These are phyloP conservation scores for Pestalotiopsis sp. DNA, from an alignment of 2,329 filamentous ascomycete species.

Conservation along the genomic window DNA sequence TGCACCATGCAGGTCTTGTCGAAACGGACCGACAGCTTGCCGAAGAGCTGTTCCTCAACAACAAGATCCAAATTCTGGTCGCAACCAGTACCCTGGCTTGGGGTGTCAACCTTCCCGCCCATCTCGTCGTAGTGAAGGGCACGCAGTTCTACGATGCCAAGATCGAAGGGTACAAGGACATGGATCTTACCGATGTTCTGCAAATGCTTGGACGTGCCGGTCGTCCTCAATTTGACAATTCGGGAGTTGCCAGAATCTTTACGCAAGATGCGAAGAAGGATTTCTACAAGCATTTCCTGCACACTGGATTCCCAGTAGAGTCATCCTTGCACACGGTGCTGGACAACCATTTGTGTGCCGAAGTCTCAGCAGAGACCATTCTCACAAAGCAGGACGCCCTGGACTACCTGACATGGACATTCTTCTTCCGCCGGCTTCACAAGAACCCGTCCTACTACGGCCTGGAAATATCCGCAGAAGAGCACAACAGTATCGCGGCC, in stretches of 20 bases:
- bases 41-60: slow-evolving; percentile 94
- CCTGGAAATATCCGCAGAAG: slow-evolving; percentile 87
- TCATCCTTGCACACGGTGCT: slow-evolving; percentile 94
- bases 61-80: slow-evolving; percentile 96
- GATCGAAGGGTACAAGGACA: slow-evolving; percentile 95
- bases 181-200: slow-evolving; percentile 96
- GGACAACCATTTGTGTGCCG: slow-evolving; percentile 94
- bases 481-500: slow-evolving; percentile 84
- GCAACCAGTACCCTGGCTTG: slow-evolving; percentile 96
- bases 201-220: slow-evolving; percentile 98
- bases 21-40: slow-evolving; percentile 90
- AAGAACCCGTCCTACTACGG: slow-evolving; percentile 99
- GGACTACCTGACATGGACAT: slow-evolving; percentile 98
- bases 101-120: slow-evolving; percentile 97
- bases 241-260: slow-evolving; percentile 94
- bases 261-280: slow-evolving; percentile 98
- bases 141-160: slow-evolving; percentile 99
- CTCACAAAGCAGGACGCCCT: slow-evolving; percentile 94
- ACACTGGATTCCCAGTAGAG: slow-evolving; percentile 97
- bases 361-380: slow-evolving; percentile 91
- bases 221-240: slow-evolving; percentile 93
- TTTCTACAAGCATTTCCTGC: slow-evolving; percentile 98
- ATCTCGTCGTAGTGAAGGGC: slow-evolving; percentile 96
- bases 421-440: slow-evolving; percentile 96
- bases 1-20: slow-evolving; percentile 95